Evolutionary conservation across 208 protist genomes (phyloP).

Genomic region (Plasmodiophora brassicae): DNA sequence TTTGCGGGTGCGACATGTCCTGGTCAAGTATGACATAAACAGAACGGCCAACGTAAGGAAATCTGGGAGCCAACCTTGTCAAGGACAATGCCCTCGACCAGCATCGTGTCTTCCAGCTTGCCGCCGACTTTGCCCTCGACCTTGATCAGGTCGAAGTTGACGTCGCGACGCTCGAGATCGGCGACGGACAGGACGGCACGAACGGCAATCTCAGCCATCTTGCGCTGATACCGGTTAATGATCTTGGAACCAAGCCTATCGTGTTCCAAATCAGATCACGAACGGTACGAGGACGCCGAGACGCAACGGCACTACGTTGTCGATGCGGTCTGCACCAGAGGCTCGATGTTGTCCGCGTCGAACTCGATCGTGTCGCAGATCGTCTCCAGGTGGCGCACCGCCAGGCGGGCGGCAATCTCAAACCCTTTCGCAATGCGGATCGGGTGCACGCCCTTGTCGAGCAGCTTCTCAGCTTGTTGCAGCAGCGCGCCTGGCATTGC

Average conservation of each 20-base stretch:
- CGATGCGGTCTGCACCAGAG: constrained; percentile 85
- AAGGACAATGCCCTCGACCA: constrained; percentile 96
- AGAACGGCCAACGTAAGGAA: background rate
- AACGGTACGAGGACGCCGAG: background rate
- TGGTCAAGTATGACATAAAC: background rate
- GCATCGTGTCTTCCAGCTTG: constrained; percentile 90
- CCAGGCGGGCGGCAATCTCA: constrained; percentile 95
- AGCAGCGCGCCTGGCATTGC: constrained; percentile 36
- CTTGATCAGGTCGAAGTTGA: constrained; percentile 99
- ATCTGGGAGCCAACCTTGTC: constrained; percentile 97
- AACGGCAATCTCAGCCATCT: constrained; percentile 96
- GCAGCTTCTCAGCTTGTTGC: constrained; percentile 39
- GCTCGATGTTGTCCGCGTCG: constrained; percentile 53
- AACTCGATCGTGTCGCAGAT: constrained; percentile 71
- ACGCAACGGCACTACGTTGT: background rate
- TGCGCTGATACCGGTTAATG: constrained; percentile 87
- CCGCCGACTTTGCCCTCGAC: constrained; percentile 90
- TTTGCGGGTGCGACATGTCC: constrained; percentile 45
- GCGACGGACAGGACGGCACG: constrained; percentile 96
- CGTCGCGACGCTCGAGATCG: constrained; percentile 95
- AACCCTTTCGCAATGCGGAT: constrained; percentile 96
- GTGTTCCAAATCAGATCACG: background rate
- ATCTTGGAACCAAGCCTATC: constrained; percentile 49
- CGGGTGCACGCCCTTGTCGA: constrained; percentile 83
- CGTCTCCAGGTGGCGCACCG: constrained; percentile 79